These are phyloP conservation scores for Neurospora discreta DNA, from an alignment of 495 filamentous ascomycete genomes.

Conservation along the genomic window DNA sequence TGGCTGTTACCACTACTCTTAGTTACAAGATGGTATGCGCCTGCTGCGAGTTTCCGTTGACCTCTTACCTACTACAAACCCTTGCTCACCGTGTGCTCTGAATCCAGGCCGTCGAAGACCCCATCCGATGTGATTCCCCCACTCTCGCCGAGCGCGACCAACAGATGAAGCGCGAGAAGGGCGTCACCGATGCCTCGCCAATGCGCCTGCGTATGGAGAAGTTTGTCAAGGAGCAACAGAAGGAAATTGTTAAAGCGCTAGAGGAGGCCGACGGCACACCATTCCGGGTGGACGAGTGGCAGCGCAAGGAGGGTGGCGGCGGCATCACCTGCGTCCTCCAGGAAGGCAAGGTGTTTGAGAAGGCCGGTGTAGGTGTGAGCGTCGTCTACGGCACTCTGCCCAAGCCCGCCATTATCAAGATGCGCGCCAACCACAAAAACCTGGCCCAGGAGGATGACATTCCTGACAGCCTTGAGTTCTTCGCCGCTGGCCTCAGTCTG, in stretches of 20 bases:
- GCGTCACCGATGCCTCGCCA: slow-evolving; percentile 59
- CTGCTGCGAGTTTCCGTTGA: background rate
- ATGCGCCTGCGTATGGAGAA: slow-evolving; percentile 98
- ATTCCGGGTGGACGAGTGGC: slow-evolving; percentile 80
- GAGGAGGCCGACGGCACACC: slow-evolving; percentile 69
- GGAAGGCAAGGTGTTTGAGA: slow-evolving; percentile 94
- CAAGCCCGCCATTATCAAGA: slow-evolving; percentile 76
- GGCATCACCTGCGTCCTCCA: slow-evolving; percentile 92
- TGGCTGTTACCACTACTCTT: slow-evolving; percentile 14
- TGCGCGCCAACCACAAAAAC: slow-evolving; percentile 92
- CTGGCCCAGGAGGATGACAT: slow-evolving; percentile 52
- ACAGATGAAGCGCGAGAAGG: slow-evolving; percentile 53
- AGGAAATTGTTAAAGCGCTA: slow-evolving; percentile 70
- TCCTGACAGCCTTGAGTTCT: slow-evolving; percentile 76
- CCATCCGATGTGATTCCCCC: slow-evolving; percentile 28
- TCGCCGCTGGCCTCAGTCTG: slow-evolving; percentile 84
- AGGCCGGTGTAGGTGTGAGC: slow-evolving; percentile 91
- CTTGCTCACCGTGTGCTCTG: background rate
- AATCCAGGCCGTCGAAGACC: slow-evolving; percentile 27
- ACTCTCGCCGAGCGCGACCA: slow-evolving; percentile 65
- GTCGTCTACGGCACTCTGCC: slow-evolving; percentile 91
- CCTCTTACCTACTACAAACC: background rate
- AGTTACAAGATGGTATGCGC: slow-evolving; percentile 23
- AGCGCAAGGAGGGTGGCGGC: slow-evolving; percentile 64
- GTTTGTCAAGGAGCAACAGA: slow-evolving; percentile 85